Evolutionary conservation across 208 protist species (phyloP), one percentile per base, ranked within the genome.

Genomic region (Trypanosomatidae sp.): DNA sequence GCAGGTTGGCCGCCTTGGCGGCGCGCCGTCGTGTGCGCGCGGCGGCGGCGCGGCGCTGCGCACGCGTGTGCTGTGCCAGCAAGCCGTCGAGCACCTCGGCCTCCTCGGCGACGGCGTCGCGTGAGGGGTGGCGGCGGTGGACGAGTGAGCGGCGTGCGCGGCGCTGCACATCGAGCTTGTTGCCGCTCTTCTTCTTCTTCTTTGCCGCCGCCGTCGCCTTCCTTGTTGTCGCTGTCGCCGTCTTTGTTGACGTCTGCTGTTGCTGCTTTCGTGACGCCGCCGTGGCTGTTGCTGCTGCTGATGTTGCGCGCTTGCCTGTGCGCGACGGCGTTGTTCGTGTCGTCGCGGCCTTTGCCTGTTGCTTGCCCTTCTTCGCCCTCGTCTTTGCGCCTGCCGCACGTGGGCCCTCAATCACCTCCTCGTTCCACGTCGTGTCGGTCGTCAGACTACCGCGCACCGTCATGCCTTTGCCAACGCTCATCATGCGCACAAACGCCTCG

Each of bases 101-200:
- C 53, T 92, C 71, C 41, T 61, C 52, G 10, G 41, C n/a, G 0
- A 65, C 55, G 2, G 66, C 51, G 19, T 72, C 72, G 24, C 79
- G 74, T 13, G 66, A 56, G 7, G 84, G 84, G 53, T 89, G 84
- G 26, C 79, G 78, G n/a, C 78, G 71, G 55, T 89, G 76, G 23
- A 16, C 35, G 23, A 89, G 50, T 1, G 84, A 64, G 0, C 37
- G 41, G 25, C 58, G 56, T 6, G 73, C 56, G 28, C 76, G 69
- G 6, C 59, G 60, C 30, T 58, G 49, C 0, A 39, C 52, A 0
- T 37, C 66, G 25, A 55, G 52, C 45, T 67, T 69, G 25, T 38
- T 68, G 48, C 47, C 58, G 64, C 28, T 66, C 58, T 13, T 66
- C 61, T 43, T 71, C 42, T 72, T 61, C 27, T 66, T 65, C 27